Percentiles rank a stretch among this genome's conserved stretches.
phyloP scores from a whole-genome alignment of 176 grass and related monocot species.

The Eleusine coracana region DNA sequence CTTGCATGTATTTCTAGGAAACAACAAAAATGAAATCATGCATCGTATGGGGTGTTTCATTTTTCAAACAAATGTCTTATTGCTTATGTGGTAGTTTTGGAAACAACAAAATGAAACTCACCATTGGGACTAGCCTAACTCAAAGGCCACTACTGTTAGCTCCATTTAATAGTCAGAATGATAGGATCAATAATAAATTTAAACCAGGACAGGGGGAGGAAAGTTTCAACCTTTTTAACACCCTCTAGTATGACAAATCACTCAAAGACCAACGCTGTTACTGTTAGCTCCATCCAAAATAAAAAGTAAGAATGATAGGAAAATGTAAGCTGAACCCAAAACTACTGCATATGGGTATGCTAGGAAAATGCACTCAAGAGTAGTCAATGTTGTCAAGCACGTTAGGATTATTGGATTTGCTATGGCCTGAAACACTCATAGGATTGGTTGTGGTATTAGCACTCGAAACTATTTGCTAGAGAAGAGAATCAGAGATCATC shows the following conservation, averaged over 20 bases:
- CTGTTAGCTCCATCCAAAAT: neutral
- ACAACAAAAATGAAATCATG: too few species aligned
- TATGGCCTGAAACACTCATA: neutral
- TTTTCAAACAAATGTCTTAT: too few species aligned
- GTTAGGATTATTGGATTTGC: constrained; percentile 1
- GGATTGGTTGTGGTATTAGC: neutral
- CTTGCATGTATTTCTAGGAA: too few species aligned
- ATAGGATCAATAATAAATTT: neutral
- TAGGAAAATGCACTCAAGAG: neutral
- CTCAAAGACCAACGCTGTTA: neutral
- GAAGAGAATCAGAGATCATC: neutral
- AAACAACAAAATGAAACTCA: too few species aligned
- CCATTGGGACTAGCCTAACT: neutral
- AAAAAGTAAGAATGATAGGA: neutral
- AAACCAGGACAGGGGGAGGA: neutral
- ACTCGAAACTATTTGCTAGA: neutral
- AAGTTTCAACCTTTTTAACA: neutral
- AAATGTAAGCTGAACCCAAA: neutral
- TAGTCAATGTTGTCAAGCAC: neutral
- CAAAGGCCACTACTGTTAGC: neutral
- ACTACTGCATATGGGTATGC: neutral
- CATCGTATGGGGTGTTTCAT: too few species aligned
- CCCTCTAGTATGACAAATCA: constrained; percentile 1
- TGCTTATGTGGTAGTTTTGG: too few species aligned
- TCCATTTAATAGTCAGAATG: neutral